Conservation (phyloP, 2,329 filamentous ascomycete genomes). For the Cytospora paraplurivora region DNA sequence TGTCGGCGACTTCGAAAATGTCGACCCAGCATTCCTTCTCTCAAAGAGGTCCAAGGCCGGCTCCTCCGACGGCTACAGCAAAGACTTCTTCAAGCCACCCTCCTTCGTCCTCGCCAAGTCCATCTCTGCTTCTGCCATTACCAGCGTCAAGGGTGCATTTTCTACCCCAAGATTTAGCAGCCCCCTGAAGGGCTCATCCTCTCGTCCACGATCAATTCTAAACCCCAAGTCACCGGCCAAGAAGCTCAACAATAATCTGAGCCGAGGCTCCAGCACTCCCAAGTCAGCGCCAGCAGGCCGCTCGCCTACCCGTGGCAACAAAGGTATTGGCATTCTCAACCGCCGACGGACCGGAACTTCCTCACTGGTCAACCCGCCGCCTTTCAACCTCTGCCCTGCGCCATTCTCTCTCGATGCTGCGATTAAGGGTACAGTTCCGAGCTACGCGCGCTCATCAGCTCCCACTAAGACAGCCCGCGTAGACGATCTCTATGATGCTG, state of each 20-base stretch:
- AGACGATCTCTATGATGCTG: constrained; percentile 35
- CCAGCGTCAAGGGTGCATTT: constrained; percentile 36
- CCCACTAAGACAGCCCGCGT: constrained; percentile 20
- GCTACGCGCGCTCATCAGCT: constrained; percentile 52
- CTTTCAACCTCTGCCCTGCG: constrained; percentile 55
- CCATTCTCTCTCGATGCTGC: constrained; percentile 87
- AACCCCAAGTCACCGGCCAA: constrained; percentile 55
- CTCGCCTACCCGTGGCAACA: constrained; percentile 70
- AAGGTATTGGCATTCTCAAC: constrained; percentile 68
- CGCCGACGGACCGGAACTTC: constrained; percentile 68
- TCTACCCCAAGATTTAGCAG: constrained; percentile 36
- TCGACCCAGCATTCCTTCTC: constrained; percentile 56
- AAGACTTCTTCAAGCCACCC: constrained; percentile 53
- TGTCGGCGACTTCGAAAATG: constrained; percentile 60
- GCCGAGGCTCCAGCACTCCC: constrained; percentile 51
- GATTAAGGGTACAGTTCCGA: constrained; percentile 72
- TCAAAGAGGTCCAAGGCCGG: constrained; percentile 61
- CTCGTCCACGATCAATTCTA: constrained; percentile 49
- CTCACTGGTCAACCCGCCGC: constrained; percentile 71
- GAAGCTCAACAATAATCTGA: constrained; percentile 47
- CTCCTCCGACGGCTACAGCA: constrained; percentile 43
- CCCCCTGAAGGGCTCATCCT: constrained; percentile 32
- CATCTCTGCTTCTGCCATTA: constrained; percentile 37
- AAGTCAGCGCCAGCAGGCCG: constrained; percentile 74
- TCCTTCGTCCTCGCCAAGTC: constrained; percentile 50